Percentiles rank a stretch among this genome's conserved stretches.
These are phyloP conservation scores for Tetrapyrgos nigripes DNA, from an alignment of 1,284 basidiomycete genomes.

Conservation along the genomic window DNA sequence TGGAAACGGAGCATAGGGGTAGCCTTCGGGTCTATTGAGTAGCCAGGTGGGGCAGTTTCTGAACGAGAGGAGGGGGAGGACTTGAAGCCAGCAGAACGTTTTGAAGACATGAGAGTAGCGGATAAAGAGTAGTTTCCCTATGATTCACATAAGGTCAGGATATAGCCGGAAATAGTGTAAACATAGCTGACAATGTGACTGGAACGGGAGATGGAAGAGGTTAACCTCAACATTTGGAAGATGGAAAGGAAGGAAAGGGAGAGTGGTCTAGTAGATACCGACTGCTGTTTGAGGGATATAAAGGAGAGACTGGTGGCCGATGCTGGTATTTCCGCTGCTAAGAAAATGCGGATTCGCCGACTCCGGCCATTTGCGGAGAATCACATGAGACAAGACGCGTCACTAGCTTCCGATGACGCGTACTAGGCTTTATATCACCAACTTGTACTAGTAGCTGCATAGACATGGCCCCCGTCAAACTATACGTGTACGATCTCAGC, in stretches of 20 bases:
- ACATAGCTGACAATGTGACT: neutral
- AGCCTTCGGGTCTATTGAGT: slow-evolving; percentile 46
- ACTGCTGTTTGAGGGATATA: neutral
- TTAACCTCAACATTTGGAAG: neutral
- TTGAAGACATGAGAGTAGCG: slow-evolving; percentile 16
- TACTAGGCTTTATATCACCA: neutral
- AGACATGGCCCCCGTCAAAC: slow-evolving; percentile 54
- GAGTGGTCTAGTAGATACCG: neutral
- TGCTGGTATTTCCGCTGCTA: too few species aligned
- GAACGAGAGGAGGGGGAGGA: slow-evolving; percentile 14
- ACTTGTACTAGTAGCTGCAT: slow-evolving; percentile 3
- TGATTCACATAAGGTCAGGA: neutral
- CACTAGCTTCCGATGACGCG: neutral
- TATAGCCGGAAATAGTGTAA: neutral
- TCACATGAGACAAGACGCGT: slow-evolving; percentile 1
- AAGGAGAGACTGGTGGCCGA: neutral
- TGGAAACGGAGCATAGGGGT: slow-evolving; percentile 84
- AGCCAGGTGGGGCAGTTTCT: slow-evolving; percentile 27
- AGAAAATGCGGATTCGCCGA: neutral
- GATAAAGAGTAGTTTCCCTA: neutral
- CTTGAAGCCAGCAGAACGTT: slow-evolving; percentile 16
- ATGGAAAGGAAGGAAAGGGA: neutral
- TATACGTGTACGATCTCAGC: slow-evolving; percentile 93
- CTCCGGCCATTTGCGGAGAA: neutral
- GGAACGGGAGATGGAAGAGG: neutral